phyloP scores from a whole-genome alignment of 345 rosid species.

The Eucalyptus shirleyi region DNA sequence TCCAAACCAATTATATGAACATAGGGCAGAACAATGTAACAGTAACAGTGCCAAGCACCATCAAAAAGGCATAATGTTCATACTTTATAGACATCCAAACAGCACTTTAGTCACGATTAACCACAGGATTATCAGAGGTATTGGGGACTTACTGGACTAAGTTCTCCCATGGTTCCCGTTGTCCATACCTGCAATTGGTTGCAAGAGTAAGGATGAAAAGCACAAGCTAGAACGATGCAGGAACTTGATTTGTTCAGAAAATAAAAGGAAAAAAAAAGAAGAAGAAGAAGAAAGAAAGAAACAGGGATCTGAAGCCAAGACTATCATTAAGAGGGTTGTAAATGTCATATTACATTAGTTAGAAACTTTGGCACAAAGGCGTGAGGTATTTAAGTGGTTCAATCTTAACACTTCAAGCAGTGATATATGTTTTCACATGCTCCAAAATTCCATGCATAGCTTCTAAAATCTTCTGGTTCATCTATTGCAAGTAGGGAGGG shows the following conservation, averaged over 20 bases:
- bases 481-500: not conserved
- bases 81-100: not conserved
- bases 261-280: not conserved
- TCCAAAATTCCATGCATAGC: not conserved
- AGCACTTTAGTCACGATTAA: not conserved
- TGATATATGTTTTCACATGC: not conserved
- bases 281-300: not conserved
- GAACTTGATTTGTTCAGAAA: not conserved
- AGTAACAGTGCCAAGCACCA: not conserved
- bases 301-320: not conserved
- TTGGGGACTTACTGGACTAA: slow-evolving; percentile 45
- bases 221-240: not conserved
- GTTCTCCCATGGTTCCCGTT: slow-evolving; percentile 93
- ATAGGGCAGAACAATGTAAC: not conserved
- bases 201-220: not conserved
- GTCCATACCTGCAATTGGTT: slow-evolving; percentile 65
- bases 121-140: not conserved
- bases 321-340: not conserved
- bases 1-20: not conserved
- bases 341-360: not conserved
- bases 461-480: not conserved
- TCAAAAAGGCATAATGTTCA: not conserved
- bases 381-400: not conserved
- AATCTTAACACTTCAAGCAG: not conserved
- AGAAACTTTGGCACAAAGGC: not conserved